Evolutionary conservation across 2,329 filamentous ascomycete genomes (phyloP), one percentile per base, ranked within the genome.

Genomic region (Colletotrichum sp.): DNA sequence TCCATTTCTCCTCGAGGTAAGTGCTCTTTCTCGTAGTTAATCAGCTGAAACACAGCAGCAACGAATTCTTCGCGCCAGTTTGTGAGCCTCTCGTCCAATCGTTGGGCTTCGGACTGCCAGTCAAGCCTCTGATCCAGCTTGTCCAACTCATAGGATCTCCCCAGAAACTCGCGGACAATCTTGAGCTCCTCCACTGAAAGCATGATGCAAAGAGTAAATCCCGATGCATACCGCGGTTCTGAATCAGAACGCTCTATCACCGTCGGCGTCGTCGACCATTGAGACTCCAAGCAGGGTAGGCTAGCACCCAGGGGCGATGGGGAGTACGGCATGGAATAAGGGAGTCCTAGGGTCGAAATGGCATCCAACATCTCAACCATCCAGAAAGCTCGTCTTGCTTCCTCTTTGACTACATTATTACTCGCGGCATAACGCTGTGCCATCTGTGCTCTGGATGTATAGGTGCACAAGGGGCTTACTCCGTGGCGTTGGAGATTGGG

Each of bases 381-480:
- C 52, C 24, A 56, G 24, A 56, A 56, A 28, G 52, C 52, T 56
- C 24, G 52, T 7, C 52, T 56, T 0, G 52, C 52, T 56, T 28
- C 52, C 24, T 56, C 52, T 18, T 56, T 0, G 0, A 26, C 52
- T 56, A 56, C 0, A 28, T 0, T 16, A 56, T 24, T 56, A 0
- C 21, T 28, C 13, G 1, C 0, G 2, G 0, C 26, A 28, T 24
- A 0, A 18, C 52, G 52, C 0, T 26, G 52, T 0, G 13, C 0
- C 52, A 56, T 24, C 1, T 0, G 52, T 26, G 21, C 26, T 2
- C 52, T 24, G 52, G 52, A 56, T 0, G 52, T 56, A 18, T 56
- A 56, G 43, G 43, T 56, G 52, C 1, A 56, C 13, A 16, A 16
- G 21, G 36, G 52, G 52, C 24, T 28, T 56, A 24, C 52, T 10